Evolutionary conservation across 192 early-diverging fungal genomes (phyloP), one percentile per base, ranked within the genome.

Genomic region (Powellomyces hirtus): DNA sequence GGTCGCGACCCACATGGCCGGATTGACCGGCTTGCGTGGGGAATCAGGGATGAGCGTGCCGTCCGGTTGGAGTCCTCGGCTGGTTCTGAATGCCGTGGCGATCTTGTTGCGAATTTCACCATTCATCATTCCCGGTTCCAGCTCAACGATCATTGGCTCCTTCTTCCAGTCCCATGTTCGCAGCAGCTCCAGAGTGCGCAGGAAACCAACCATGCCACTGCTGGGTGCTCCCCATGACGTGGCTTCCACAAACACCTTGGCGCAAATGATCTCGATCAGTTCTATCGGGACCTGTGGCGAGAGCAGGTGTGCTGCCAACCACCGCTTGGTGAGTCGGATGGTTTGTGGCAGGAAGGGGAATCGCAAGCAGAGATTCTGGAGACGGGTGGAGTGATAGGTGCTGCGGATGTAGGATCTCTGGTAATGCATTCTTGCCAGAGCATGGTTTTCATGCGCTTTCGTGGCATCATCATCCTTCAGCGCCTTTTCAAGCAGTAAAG

Each of bases 311-410:
- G 89, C 80, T 7, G 87, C 79, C 29, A 95, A 75, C 94, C 94
- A 98, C 62, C 94, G 86, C 83, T 98, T 98, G 20, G 86, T 74
- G 55, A 98, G 76, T 20, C 96, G 87, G 30, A 96, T 89, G 5
- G 93, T 91, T 38, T 85, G 75, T 11, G 91, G 90, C 14, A 90
- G 83, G 13, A 89, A 87, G 29, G 92, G 88, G 70, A 85, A 83
- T 50, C 84, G 80, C 46, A 87, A 85, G 76, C 90, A 92, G 38
- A 94, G 77, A 45, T 89, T 86, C 55, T 89, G 88, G 16, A 97
- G 82, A 37, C 82, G 80, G 44, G 75, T 79, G 1, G 86, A 82
- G 72, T 91, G 90, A 42, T 71, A 75, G 8, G 81, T 85, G 27
- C 68, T 63, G 24, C 76, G 74, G 20, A 71, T 63, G 56, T 84